Conservation (phyloP, 225 moss, liverwort and hornwort species). For the Climacium dendroides region DNA sequence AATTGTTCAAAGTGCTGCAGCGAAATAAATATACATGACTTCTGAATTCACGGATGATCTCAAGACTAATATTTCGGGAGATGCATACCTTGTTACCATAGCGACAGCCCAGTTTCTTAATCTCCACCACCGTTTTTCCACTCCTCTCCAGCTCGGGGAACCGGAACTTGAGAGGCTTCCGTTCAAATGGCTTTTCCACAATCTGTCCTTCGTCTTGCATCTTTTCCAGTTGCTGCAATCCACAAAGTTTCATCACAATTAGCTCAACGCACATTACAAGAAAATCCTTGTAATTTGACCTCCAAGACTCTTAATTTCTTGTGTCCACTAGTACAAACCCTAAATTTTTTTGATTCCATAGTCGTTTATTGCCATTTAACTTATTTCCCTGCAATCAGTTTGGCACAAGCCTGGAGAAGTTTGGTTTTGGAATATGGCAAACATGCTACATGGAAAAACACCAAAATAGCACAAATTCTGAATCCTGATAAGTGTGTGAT, state of each 20-base stretch:
- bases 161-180: conserved; percentile 68
- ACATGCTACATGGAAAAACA: neutral
- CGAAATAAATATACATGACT: neutral
- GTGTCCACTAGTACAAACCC: neutral
- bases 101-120: conserved; percentile 44
- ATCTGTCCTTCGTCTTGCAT: conserved; percentile 70
- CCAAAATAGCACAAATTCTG: neutral
- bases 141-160: conserved; percentile 95
- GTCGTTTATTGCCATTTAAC: neutral
- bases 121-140: conserved; percentile 67
- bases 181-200: conserved; percentile 91
- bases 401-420: neutral
- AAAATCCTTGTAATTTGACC: neutral
- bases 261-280: neutral
- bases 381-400: neutral
- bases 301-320: neutral
- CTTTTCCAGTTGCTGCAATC: conserved; percentile 67
- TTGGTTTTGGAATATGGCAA: neutral
- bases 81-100: conserved; percentile 49
- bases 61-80: neutral
- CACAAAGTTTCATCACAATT: neutral
- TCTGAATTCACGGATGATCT: neutral
- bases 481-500: neutral
- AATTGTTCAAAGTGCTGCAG: neutral
- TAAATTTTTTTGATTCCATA: neutral